These are phyloP conservation scores for Cicer chorassanicum DNA, from an alignment of 306 rosid species.

Conservation along the genomic window DNA sequence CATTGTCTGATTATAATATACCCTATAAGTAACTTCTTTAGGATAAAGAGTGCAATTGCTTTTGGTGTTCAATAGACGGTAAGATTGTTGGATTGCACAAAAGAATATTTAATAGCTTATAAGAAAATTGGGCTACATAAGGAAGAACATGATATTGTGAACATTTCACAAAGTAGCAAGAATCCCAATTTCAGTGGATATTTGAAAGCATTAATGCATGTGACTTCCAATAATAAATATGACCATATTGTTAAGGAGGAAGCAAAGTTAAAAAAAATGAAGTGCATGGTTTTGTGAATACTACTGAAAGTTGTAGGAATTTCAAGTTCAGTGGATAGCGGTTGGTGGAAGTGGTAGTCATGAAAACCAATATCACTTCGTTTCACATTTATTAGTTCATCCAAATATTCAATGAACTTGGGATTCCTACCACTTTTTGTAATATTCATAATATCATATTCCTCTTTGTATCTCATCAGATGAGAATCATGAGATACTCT, in stretches of 20 bases:
- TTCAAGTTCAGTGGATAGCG: slow-evolving; percentile 55
- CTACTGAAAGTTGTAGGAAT: neutral
- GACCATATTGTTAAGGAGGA: neutral
- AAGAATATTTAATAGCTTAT: slow-evolving; percentile 51
- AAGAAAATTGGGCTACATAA: slow-evolving; percentile 56
- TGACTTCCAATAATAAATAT: too few relatives aligned
- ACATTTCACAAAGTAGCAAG: too few relatives aligned
- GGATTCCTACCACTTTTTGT: too few relatives aligned
- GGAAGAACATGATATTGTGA: too few relatives aligned
- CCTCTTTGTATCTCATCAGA: neutral
- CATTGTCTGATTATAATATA: slow-evolving; percentile 29
- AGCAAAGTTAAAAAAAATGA: slow-evolving; percentile 46
- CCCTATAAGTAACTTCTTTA: slow-evolving; percentile 66
- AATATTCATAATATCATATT: too few relatives aligned
- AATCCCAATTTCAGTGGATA: neutral
- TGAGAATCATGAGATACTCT: slow-evolving; percentile 60
- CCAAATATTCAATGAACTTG: neutral
- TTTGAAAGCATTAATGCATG: neutral
- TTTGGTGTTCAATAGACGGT: slow-evolving; percentile 66
- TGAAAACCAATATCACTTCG: too few relatives aligned
- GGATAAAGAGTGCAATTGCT: slow-evolving; percentile 81
- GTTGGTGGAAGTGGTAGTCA: slow-evolving; percentile 48
- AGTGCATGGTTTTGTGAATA: slow-evolving; percentile 57
- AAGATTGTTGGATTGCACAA: slow-evolving; percentile 64
- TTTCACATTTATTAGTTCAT: too few relatives aligned